Percentiles rank a stretch among this genome's conserved stretches.
Conservation (phyloP, 208 protist genomes). For the Giardia duodenalis region DNA sequence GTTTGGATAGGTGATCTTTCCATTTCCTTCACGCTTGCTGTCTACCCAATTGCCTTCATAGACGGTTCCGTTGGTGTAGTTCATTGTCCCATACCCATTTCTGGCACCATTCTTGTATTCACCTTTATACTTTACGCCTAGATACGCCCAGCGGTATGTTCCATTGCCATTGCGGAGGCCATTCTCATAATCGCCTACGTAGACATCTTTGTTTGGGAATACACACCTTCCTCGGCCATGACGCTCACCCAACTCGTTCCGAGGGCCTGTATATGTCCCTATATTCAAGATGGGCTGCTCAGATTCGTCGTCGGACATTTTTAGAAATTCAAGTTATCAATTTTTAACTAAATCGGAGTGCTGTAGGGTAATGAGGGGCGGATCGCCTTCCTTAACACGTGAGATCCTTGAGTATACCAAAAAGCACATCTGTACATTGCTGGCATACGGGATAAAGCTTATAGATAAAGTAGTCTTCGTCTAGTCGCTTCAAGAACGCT, state of each 20-base stretch:
- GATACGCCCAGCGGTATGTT: constrained; percentile 4
- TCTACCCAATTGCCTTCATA: constrained; percentile 44
- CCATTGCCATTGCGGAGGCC: constrained; percentile 9
- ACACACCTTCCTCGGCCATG: constrained; percentile 5
- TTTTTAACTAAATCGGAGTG: too few relatives aligned
- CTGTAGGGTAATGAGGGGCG: too few relatives aligned
- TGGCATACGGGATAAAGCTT: too few relatives aligned
- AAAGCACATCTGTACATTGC: too few relatives aligned
- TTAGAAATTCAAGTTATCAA: too few relatives aligned
- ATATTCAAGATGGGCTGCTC: constrained; percentile 26
- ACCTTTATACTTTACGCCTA: constrained; percentile 40
- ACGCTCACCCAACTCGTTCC: constrained; percentile 32
- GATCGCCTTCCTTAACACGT: too few relatives aligned
- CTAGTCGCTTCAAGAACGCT: too few relatives aligned
- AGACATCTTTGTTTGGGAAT: constrained; percentile 32
- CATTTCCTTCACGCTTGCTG: constrained; percentile 34
- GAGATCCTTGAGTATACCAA: too few relatives aligned
- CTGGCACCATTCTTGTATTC: constrained; percentile 35
- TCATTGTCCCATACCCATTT: constrained; percentile 42
- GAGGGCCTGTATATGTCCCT: constrained; percentile 8
- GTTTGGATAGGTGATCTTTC: constrained; percentile 39
- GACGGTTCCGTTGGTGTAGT: constrained; percentile 44
- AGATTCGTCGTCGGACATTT: constrained; percentile 19
- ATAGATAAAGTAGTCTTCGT: too few relatives aligned
- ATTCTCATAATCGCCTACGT: neutral